phyloP scores from a whole-genome alignment of 306 rosid species.

The Quercus aquifolioides region DNA sequence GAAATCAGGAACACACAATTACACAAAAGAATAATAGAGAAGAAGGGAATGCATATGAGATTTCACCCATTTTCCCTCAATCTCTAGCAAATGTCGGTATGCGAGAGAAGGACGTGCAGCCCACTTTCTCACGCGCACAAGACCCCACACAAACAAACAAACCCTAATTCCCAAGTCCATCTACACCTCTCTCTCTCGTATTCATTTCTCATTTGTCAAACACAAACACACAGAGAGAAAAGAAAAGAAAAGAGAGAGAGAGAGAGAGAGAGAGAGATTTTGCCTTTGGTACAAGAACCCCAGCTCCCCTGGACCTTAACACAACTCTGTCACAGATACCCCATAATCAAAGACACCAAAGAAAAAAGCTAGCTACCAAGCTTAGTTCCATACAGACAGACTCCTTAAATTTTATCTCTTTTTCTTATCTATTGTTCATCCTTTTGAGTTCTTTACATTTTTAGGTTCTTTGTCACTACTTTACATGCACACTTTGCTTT shows the following conservation, averaged over 20 bases:
- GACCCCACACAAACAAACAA: conserved; percentile 35
- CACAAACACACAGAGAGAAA: too few relatives aligned
- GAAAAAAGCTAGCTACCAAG: not conserved
- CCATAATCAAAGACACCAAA: not conserved
- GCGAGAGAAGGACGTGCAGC: conserved; percentile 34
- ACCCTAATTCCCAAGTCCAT: conserved; percentile 35
- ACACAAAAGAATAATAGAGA: not conserved
- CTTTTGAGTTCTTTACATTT: not conserved
- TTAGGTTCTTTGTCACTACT: not conserved
- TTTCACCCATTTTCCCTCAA: not conserved
- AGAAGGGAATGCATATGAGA: not conserved
- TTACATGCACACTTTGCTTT: not conserved
- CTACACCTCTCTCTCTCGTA: not conserved
- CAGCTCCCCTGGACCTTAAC: conserved; percentile 1
- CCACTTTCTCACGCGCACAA: conserved; percentile 40
- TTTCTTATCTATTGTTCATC: not conserved
- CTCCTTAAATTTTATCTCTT: not conserved
- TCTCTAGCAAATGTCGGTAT: not conserved
- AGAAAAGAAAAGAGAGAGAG: not conserved
- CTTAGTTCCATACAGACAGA: not conserved
- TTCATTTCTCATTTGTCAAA: not conserved
- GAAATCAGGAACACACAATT: too few relatives aligned
- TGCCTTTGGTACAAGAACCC: not conserved
- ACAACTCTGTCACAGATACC: not conserved
- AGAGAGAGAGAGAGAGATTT: not conserved